phyloP scores from a whole-genome alignment of 106 monocot species.

The Dendrobium chrysotoxum region DNA sequence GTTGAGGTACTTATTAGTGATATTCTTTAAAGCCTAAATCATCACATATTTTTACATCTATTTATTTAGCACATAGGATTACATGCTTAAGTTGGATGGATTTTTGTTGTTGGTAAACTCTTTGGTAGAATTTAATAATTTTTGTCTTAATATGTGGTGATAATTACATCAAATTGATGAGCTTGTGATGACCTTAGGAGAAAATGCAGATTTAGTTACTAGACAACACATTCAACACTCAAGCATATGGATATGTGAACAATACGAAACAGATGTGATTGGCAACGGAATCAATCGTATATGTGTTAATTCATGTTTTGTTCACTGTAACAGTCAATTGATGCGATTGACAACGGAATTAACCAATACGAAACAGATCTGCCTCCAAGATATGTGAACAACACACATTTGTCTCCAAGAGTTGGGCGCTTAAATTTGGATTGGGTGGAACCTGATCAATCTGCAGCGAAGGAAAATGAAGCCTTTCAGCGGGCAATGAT shows the following conservation, averaged over 20 bases:
- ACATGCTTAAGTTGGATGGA: background rate
- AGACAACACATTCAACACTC: background rate
- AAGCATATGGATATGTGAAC: background rate
- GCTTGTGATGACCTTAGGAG: background rate
- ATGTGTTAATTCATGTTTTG: background rate
- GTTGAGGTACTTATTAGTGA: slow-evolving; percentile 57
- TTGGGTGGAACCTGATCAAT: slow-evolving; percentile 93
- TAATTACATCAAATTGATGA: background rate
- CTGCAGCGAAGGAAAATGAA: slow-evolving; percentile 84
- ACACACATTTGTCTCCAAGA: slow-evolving; percentile 75
- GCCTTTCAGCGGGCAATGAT: slow-evolving; percentile 82
- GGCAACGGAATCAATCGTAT: background rate
- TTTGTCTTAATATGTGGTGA: background rate
- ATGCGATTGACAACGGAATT: slow-evolving; percentile 98
- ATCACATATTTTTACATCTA: background rate
- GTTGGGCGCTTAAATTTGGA: slow-evolving; percentile 80
- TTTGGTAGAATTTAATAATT: background rate
- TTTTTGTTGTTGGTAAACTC: background rate
- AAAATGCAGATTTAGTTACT: background rate
- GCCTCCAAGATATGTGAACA: slow-evolving; percentile 78
- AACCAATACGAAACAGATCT: slow-evolving; percentile 79
- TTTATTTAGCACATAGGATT: background rate
- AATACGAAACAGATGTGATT: too few relatives aligned
- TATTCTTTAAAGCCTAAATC: background rate
- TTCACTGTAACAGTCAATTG: slow-evolving; percentile 54